Conservation (phyloP, 2,329 filamentous ascomycete species). For the Hypomyces rosellus region DNA sequence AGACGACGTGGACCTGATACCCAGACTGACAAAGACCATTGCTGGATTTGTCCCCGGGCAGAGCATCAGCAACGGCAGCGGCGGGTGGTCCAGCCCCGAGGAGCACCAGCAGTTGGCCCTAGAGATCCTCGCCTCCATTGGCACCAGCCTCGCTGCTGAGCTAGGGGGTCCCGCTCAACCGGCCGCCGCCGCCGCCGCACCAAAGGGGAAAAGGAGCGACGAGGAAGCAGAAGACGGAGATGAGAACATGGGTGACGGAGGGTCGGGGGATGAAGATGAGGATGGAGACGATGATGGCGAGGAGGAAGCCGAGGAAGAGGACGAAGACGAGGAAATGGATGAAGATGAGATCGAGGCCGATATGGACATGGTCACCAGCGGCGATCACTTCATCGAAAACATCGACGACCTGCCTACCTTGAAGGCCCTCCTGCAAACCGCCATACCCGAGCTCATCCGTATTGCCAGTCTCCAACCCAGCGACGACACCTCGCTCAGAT, state of each 20-base stretch:
- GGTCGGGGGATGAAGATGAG: constrained; percentile 31
- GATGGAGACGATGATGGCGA: constrained; percentile 31
- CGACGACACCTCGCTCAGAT: constrained; percentile 35
- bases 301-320: constrained; percentile 31
- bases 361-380: constrained; percentile 57
- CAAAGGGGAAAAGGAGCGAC: constrained; percentile 13
- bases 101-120: constrained; percentile 50
- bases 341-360: constrained; percentile 55
- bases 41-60: constrained; percentile 21
- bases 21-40: constrained; percentile 30
- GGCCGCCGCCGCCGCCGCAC: constrained; percentile 1
- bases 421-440: constrained; percentile 31
- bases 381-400: constrained; percentile 34
- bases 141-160: constrained; percentile 50
- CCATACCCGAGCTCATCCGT: constrained; percentile 39
- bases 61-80: constrained; percentile 24
- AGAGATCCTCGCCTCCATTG: constrained; percentile 59
- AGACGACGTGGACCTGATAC: constrained; percentile 30
- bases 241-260: constrained; percentile 26
- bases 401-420: constrained; percentile 51
- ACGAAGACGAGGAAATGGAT: constrained; percentile 48
- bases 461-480: constrained; percentile 36
- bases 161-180: constrained; percentile 28
- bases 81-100: constrained; percentile 33
- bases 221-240: constrained; percentile 33